A percentile compares a stretch with the other conserved stretches of the same genome.
These are phyloP conservation scores for Glaciozyma antarctica DNA, from an alignment of 768 basidiomycete species.

Conservation along the genomic window DNA sequence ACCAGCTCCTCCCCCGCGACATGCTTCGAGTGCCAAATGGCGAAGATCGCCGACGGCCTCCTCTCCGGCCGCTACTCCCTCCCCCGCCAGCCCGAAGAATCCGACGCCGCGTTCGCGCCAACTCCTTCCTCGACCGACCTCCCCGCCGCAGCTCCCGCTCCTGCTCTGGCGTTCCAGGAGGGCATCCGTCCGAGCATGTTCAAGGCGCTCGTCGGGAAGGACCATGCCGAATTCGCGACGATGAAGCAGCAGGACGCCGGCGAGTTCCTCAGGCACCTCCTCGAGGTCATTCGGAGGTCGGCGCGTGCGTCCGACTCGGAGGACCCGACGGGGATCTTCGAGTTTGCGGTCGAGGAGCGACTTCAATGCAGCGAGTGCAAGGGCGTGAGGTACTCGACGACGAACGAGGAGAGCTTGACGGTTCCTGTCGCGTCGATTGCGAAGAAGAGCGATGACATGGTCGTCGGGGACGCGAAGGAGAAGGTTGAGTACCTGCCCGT, in stretches of 20 bases:
- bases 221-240: conserved; percentile 86
- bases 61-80: conserved; percentile 82
- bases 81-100: conserved; percentile 40
- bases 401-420: conserved; percentile 65
- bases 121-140: conserved; percentile 26
- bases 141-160: conserved; percentile 19
- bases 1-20: conserved; percentile 59
- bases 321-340: conserved; percentile 68
- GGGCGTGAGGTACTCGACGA: conserved; percentile 71
- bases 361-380: conserved; percentile 70
- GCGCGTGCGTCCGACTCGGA: conserved; percentile 11
- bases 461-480: conserved; percentile 29
- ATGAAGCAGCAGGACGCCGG: conserved; percentile 97
- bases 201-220: conserved; percentile 81
- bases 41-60: conserved; percentile 83
- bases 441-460: conserved; percentile 38
- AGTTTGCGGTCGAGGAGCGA: conserved; percentile 75
- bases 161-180: conserved; percentile 60
- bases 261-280: conserved; percentile 77
- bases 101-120: conserved; percentile 4
- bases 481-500: conserved; percentile 59
- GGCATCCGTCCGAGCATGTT: conserved; percentile 74
- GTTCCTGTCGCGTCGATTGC: conserved; percentile 63
- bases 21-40: conserved; percentile 92
- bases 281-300: conserved; percentile 51